Percentiles rank a stretch among this genome's conserved stretches.
phyloP scores from a whole-genome alignment of 2,329 filamentous ascomycete species.

The Pyrenophora seminiperda region DNA sequence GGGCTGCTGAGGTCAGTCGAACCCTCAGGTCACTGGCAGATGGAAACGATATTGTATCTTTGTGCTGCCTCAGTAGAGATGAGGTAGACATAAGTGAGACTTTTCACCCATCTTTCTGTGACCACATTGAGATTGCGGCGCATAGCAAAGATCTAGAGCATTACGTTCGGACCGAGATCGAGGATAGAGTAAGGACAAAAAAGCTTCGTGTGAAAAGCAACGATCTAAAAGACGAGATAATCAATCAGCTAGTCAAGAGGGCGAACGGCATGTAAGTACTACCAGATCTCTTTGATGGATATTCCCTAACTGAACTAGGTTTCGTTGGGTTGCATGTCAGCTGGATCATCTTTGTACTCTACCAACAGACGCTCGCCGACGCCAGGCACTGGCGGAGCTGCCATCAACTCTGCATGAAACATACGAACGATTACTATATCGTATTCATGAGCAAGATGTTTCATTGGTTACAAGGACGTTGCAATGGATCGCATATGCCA shows the following conservation, averaged over 20 bases:
- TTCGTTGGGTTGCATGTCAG: slow-evolving; percentile 40
- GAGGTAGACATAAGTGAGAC: neutral
- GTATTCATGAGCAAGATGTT: slow-evolving; percentile 11
- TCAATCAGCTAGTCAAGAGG: slow-evolving; percentile 5
- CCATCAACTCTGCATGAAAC: slow-evolving; percentile 27
- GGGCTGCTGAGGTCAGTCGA: neutral
- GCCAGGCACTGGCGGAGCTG: slow-evolving; percentile 28
- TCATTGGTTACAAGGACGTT: slow-evolving; percentile 6
- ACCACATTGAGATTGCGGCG: slow-evolving; percentile 9
- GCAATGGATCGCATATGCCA: slow-evolving; percentile 5
- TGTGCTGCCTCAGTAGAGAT: slow-evolving; percentile 12
- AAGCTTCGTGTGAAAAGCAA: slow-evolving; percentile 5
- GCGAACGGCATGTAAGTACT: slow-evolving; percentile 27
- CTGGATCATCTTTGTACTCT: slow-evolving; percentile 32
- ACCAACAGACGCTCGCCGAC: slow-evolving; percentile 24
- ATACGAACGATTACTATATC: slow-evolving; percentile 34
- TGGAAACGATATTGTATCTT: neutral
- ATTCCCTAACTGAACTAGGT: slow-evolving; percentile 7
- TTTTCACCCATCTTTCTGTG: neutral
- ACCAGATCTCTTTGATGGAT: too few relatives aligned
- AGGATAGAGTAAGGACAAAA: slow-evolving; percentile 3
- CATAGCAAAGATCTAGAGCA: slow-evolving; percentile 6
- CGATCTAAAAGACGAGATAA: slow-evolving; percentile 10
- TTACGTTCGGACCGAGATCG: slow-evolving; percentile 15
- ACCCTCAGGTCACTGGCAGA: too few relatives aligned